Conservation (phyloP, 2,329 filamentous ascomycete species). For the Rhexocercosporidium sp. region DNA sequence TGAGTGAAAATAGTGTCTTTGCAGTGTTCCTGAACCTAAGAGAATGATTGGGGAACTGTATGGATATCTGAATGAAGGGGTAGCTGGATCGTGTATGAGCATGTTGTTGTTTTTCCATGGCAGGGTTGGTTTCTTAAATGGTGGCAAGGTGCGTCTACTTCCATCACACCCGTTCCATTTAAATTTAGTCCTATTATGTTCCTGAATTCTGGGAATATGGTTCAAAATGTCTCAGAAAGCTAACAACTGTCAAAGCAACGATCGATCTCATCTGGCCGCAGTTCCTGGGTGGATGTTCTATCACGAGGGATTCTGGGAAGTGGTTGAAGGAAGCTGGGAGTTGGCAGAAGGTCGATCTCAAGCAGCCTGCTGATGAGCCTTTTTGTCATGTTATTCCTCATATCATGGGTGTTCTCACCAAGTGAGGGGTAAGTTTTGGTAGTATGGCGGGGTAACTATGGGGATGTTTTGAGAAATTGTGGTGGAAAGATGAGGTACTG, state of each 20-base stretch:
- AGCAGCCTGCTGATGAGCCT: conserved; percentile 31
- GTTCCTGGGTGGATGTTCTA: conserved; percentile 37
- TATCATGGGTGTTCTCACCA: conserved; percentile 35
- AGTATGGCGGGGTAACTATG: background rate
- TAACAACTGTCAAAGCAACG: conserved; percentile 20
- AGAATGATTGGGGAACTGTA: conserved; percentile 37
- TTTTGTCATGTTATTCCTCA: conserved; percentile 38
- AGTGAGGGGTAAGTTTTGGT: conserved; percentile 21
- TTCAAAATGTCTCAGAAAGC: conserved; percentile 17
- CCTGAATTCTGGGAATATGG: background rate
- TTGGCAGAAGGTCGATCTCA: conserved; percentile 38
- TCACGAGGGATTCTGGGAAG: conserved; percentile 37
- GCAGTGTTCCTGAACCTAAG: conserved; percentile 33
- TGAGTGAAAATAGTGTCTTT: conserved; percentile 30
- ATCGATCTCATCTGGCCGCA: conserved; percentile 38
- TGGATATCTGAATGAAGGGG: conserved; percentile 37
- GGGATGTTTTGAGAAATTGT: background rate
- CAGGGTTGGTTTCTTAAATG: conserved; percentile 26
- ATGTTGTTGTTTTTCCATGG: conserved; percentile 36
- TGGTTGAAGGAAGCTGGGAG: conserved; percentile 33
- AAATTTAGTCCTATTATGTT: too few species aligned
- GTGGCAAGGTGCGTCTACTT: conserved; percentile 37
- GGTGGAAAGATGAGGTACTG: background rate
- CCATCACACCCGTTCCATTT: background rate
- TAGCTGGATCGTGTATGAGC: conserved; percentile 39